A percentile compares a stretch with the other conserved stretches of the same genome.
Evolutionary conservation across 768 basidiomycete genomes (phyloP).

Genomic region (Amanita polypyramis): DNA sequence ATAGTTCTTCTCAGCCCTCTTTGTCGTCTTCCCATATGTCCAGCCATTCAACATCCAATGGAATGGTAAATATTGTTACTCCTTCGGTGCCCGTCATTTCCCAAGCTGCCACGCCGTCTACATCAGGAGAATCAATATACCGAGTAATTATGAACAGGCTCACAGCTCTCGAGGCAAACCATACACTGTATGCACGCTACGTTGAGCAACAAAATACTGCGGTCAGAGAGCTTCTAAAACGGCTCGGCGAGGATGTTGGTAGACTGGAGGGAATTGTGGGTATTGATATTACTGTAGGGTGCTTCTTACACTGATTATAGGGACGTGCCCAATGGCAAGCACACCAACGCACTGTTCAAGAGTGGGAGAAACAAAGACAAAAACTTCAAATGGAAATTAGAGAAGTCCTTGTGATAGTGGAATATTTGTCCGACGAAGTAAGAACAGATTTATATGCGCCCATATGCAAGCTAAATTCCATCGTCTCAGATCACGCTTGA

Average conservation of each 20-base stretch:
- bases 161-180: slow-evolving; percentile 74
- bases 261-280: slow-evolving; percentile 67
- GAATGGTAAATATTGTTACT: slow-evolving; percentile 4
- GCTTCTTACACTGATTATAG: slow-evolving; percentile 22
- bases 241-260: slow-evolving; percentile 71
- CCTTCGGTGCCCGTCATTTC: slow-evolving; percentile 8
- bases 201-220: slow-evolving; percentile 81
- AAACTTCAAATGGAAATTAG: slow-evolving; percentile 62
- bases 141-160: slow-evolving; percentile 94
- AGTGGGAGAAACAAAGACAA: slow-evolving; percentile 59
- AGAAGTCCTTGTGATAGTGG: slow-evolving; percentile 59
- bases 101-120: slow-evolving; percentile 13
- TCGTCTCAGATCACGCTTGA: slow-evolving; percentile 63
- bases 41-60: not conserved
- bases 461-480: not conserved
- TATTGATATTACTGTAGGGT: slow-evolving; percentile 7
- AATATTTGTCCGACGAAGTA: slow-evolving; percentile 77
- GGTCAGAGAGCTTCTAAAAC: slow-evolving; percentile 62
- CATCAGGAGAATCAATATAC: slow-evolving; percentile 85
- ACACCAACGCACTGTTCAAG: slow-evolving; percentile 50
- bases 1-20: not conserved
- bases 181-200: slow-evolving; percentile 75
- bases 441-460: not conserved
- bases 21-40: not conserved
- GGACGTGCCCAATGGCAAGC: slow-evolving; percentile 60